Percentiles rank a stretch among this genome's conserved stretches.
phyloP scores from a whole-genome alignment of 805 yeast genomes.

The Starmerella kuoi region DNA sequence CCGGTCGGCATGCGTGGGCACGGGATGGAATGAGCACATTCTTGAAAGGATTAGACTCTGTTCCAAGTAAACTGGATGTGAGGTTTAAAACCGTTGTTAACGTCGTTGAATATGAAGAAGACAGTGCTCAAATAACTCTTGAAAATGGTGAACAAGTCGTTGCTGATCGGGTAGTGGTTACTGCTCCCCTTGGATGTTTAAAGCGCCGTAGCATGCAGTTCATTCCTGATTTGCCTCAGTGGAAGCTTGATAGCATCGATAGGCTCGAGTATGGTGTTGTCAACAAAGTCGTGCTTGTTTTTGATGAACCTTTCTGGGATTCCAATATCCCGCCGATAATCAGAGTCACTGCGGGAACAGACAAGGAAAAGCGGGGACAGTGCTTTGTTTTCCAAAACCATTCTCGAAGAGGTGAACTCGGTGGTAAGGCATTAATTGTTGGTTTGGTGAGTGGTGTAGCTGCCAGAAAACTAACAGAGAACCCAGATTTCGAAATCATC shows the following conservation, averaged over 20 bases:
- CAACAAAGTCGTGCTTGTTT: constrained; percentile 32
- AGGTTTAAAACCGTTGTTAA: constrained; percentile 31
- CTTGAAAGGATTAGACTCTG: constrained; percentile 30
- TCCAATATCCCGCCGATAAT: constrained; percentile 25
- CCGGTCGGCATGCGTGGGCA: constrained; percentile 32
- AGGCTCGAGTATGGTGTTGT: constrained; percentile 32
- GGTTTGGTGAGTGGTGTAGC: constrained; percentile 33
- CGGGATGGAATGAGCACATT: constrained; percentile 30
- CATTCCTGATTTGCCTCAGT: constrained; percentile 33
- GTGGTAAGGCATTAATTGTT: constrained; percentile 29
- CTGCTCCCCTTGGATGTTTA: constrained; percentile 34
- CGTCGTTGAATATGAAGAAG: constrained; percentile 30
- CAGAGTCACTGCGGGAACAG: constrained; percentile 23
- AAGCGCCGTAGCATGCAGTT: constrained; percentile 31
- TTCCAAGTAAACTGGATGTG: constrained; percentile 32
- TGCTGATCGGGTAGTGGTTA: constrained; percentile 32
- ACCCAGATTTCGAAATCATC: constrained; percentile 28
- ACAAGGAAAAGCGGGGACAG: constrained; percentile 26
- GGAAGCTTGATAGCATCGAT: constrained; percentile 32
- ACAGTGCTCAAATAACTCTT: constrained; percentile 26
- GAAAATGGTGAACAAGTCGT: constrained; percentile 33
- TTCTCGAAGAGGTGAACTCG: constrained; percentile 26
- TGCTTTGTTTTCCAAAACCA: constrained; percentile 33
- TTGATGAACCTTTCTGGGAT: constrained; percentile 33
- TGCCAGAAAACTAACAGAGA: constrained; percentile 27